Conservation (phyloP, 108 stramenopile species). For the Skeletonema potamos region DNA sequence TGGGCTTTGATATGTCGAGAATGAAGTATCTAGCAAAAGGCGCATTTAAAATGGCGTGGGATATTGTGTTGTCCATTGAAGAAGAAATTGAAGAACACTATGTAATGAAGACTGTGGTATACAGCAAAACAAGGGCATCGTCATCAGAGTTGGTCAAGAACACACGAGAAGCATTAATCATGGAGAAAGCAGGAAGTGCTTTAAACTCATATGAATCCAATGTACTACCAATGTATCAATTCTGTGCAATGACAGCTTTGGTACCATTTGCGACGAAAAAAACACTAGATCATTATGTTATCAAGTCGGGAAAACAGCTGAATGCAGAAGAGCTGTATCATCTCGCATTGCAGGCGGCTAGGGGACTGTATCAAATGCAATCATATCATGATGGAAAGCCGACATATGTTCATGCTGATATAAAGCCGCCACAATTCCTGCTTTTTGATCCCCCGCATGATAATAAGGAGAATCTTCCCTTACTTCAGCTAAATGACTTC, state of each 20-base stretch:
- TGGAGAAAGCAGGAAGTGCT: neutral
- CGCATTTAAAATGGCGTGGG: neutral
- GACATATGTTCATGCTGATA: constrained; percentile 3
- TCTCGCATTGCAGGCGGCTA: constrained; percentile 12
- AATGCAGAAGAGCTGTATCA: neutral
- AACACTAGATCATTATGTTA: neutral
- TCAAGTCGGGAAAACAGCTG: neutral
- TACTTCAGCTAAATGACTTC: constrained; percentile 6
- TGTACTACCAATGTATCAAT: constrained; percentile 10
- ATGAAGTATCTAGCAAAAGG: neutral
- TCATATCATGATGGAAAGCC: constrained; percentile 2
- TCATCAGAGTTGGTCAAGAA: neutral
- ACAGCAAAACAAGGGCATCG: neutral
- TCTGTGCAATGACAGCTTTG: constrained; percentile 1
- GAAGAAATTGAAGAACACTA: neutral
- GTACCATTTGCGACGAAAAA: neutral
- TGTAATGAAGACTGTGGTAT: neutral
- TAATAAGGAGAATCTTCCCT: neutral
- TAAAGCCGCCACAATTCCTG: constrained; percentile 8
- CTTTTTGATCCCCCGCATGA: neutral
- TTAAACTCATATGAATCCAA: neutral
- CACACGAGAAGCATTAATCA: constrained; percentile 1
- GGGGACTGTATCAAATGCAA: constrained; percentile 18
- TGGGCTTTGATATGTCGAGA: neutral
- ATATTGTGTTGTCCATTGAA: neutral